Base-by-base conservation (phyloP, 257 asterid species). In the Przewalskia tangutica region DNA sequence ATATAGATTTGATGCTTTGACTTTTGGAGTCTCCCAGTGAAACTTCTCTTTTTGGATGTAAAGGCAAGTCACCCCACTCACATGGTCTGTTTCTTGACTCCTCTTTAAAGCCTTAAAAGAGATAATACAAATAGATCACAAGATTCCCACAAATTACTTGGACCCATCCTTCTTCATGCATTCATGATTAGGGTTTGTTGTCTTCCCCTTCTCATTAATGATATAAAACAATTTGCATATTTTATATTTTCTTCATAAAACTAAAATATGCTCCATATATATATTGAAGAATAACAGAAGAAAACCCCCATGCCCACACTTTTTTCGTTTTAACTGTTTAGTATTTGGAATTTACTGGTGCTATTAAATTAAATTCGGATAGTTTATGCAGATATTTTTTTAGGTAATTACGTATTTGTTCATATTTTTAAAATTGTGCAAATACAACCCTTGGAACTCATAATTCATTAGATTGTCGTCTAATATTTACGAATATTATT, bases 11-110 rank as follows among this genome's bases (percentile, higher is more conserved):
- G 93, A 89, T 89, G 87, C 88, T 89, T 91, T 89, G 94, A 87
- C 95, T 90, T 89, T 86, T 88, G 94, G 94, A 86, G 90, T 91
- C 84, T 86, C 89, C 73, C 89, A 79, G 86, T 85, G 88, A 83
- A 89, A 90, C 92, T 93, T 86, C 95, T 93, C 97, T 91, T 92
- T 93, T 92, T 90, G 94, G 95, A 91, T 90, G 87, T 91, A 89
- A 92, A 92, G 93, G 87, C 87, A 77, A 84, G 85, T 83, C 87
- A 86, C 98, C 95, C 97, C 91, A 92, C 94, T 77, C 97, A 93
- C 97, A 89, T 91, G 97, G 77, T 84, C 78, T 91, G 97, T 91
- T 90, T 92, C 90, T 83, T 83, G 90, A 82, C 56, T 36, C 16
- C 59, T 66, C 27, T 51, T n/a, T 12, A 68, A 75, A 75, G 62